Conservation (phyloP, 306 rosid species). For the Sindora glabra region DNA sequence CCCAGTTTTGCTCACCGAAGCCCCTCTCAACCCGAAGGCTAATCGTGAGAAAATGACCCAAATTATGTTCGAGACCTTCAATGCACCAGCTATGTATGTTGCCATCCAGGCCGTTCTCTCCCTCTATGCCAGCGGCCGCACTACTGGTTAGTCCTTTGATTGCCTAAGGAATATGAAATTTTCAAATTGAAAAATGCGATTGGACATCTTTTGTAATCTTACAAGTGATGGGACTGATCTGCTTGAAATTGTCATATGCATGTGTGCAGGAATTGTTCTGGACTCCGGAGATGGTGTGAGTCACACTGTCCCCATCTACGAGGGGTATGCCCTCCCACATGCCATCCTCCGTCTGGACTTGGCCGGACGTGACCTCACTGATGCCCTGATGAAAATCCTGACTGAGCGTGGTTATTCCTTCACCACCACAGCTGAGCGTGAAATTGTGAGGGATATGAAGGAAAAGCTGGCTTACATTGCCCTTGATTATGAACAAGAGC, state of each 20-base stretch:
- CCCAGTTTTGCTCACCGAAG: slow-evolving; percentile 84
- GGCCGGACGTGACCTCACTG: slow-evolving; percentile 86
- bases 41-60: slow-evolving; percentile 92
- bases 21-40: slow-evolving; percentile 91
- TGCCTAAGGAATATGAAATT: too few species aligned
- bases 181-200: too few species aligned
- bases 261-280: slow-evolving; percentile 60
- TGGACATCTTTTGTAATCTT: neutral
- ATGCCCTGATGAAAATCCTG: slow-evolving; percentile 79
- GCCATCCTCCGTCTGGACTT: slow-evolving; percentile 86
- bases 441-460: slow-evolving; percentile 87
- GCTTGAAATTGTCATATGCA: neutral
- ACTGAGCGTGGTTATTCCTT: slow-evolving; percentile 86
- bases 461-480: slow-evolving; percentile 84
- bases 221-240: neutral
- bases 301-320: slow-evolving; percentile 79
- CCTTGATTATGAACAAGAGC: slow-evolving; percentile 83
- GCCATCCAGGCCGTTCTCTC: slow-evolving; percentile 91
- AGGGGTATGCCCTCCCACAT: slow-evolving; percentile 78
- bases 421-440: slow-evolving; percentile 83
- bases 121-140: slow-evolving; percentile 88
- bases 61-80: slow-evolving; percentile 88
- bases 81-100: slow-evolving; percentile 86
- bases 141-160: slow-evolving; percentile 79
- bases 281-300: slow-evolving; percentile 93